These are phyloP conservation scores for Monilinia fructigena DNA, from an alignment of 2,329 filamentous ascomycete species.

Conservation along the genomic window DNA sequence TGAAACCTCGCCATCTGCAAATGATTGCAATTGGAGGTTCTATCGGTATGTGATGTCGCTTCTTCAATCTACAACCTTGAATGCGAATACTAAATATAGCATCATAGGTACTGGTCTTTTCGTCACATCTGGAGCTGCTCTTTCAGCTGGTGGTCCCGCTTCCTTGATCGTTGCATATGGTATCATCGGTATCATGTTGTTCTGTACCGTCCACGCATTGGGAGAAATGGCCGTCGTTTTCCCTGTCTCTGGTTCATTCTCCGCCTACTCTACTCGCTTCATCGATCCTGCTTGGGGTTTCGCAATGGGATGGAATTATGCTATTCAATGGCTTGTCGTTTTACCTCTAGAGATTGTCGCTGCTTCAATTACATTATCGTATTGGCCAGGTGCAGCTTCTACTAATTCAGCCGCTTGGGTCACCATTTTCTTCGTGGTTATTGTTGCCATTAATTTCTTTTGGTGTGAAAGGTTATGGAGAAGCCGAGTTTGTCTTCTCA, in stretches of 20 bases:
- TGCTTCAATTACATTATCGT: conserved; percentile 77
- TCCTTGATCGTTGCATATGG: conserved; percentile 38
- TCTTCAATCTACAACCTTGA: neutral
- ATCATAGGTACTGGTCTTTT: conserved; percentile 60
- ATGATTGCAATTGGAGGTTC: conserved; percentile 54
- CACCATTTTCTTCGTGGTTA: conserved; percentile 72
- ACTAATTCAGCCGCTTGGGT: conserved; percentile 68
- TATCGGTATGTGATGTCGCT: conserved; percentile 28
- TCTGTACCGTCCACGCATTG: conserved; percentile 74
- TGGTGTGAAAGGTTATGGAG: conserved; percentile 82
- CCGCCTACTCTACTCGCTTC: conserved; percentile 89
- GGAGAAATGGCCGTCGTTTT: conserved; percentile 92
- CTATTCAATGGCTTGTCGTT: conserved; percentile 79
- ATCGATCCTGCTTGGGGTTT: conserved; percentile 92
- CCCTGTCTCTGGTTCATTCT: conserved; percentile 87
- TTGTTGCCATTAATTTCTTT: conserved; percentile 85
- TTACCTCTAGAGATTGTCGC: conserved; percentile 83
- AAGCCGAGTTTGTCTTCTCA: conserved; percentile 84
- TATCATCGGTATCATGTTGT: conserved; percentile 55
- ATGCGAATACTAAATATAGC: conserved; percentile 16
- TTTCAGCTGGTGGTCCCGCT: conserved; percentile 41
- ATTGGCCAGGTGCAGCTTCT: conserved; percentile 57
- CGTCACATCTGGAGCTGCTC: conserved; percentile 38
- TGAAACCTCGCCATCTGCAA: conserved; percentile 54
- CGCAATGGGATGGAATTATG: conserved; percentile 88